These are phyloP conservation scores for Daldinia childiae DNA, from an alignment of 495 filamentous ascomycete species.

Conservation along the genomic window DNA sequence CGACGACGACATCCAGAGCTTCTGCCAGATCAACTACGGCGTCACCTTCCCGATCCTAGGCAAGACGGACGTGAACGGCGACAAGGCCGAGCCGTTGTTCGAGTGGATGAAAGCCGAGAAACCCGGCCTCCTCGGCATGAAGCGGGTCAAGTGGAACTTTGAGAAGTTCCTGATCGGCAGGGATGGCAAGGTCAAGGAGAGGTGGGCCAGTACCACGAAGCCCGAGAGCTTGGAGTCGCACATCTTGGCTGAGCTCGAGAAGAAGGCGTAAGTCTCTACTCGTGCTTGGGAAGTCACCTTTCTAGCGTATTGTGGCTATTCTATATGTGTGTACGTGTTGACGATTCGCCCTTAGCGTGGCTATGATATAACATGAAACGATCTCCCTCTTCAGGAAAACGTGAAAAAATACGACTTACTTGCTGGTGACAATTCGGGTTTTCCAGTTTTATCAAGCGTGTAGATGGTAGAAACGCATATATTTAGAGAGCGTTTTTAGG, in stretches of 20 bases:
- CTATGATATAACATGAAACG: background rate
- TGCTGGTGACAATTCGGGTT: no score
- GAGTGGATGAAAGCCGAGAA: slow-evolving; percentile 88
- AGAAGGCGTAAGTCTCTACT: slow-evolving; percentile 45
- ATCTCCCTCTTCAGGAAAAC: background rate
- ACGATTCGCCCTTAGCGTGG: background rate
- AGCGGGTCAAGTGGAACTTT: slow-evolving; percentile 95
- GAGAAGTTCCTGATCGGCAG: slow-evolving; percentile 95
- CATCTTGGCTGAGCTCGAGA: slow-evolving; percentile 72
- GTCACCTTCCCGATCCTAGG: slow-evolving; percentile 90
- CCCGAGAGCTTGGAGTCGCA: slow-evolving; percentile 77
- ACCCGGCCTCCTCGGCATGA: slow-evolving; percentile 84
- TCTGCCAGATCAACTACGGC: slow-evolving; percentile 96
- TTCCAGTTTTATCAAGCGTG: background rate
- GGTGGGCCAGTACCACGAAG: slow-evolving; percentile 88
- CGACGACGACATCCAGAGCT: slow-evolving; percentile 89
- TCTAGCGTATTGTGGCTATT: background rate
- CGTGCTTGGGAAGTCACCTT: background rate
- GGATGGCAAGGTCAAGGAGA: slow-evolving; percentile 80
- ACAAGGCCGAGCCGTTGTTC: slow-evolving; percentile 79
- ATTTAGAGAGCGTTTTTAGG: background rate
- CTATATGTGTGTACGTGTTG: background rate
- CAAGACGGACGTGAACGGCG: slow-evolving; percentile 94
- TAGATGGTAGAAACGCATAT: background rate
- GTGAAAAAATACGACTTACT: background rate